Percentiles rank a stretch among this genome's conserved stretches.
phyloP scores from a whole-genome alignment of 139 green algal species.

The Coccomyxa sp. region DNA sequence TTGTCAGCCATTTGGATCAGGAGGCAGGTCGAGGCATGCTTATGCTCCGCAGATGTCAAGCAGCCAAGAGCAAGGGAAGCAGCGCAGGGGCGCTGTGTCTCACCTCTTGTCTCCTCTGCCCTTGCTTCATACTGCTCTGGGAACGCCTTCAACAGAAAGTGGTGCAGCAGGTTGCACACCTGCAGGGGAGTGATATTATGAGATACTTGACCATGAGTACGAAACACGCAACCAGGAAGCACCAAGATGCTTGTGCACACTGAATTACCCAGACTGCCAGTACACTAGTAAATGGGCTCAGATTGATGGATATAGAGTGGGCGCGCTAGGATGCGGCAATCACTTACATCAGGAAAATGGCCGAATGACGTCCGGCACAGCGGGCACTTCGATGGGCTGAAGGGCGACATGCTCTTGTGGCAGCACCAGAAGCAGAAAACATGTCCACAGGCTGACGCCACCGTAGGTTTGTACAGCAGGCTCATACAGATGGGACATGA shows the following conservation, averaged over 20 bases:
- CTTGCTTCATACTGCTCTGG: conserved; percentile 19
- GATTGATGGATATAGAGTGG: not conserved
- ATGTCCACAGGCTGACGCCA: conserved; percentile 69
- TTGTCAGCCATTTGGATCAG: not conserved
- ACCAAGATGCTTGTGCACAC: too few relatives aligned
- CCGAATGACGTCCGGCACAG: conserved; percentile 29
- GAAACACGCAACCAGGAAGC: too few relatives aligned
- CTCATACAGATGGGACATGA: conserved; percentile 78
- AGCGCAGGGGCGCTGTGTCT: not conserved
- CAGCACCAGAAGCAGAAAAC: conserved; percentile 78
- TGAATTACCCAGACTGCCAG: too few relatives aligned
- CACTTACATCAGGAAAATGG: conserved; percentile 35
- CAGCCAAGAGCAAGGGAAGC: not conserved
- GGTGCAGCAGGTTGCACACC: conserved; percentile 32
- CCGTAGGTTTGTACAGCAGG: conserved; percentile 65
- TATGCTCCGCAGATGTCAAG: not conserved
- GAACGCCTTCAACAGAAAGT: conserved; percentile 29
- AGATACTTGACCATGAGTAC: too few relatives aligned
- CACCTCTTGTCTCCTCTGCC: conserved; percentile 21
- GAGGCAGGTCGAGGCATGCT: too few relatives aligned
- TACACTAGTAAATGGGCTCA: too few relatives aligned
- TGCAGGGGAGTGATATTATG: too few relatives aligned
- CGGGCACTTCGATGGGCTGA: conserved; percentile 22
- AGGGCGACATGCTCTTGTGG: conserved; percentile 34
- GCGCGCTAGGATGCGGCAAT: not conserved